These are phyloP conservation scores for Haplosporangium gracile DNA, from an alignment of 192 early-diverging fungal species.

Conservation along the genomic window DNA sequence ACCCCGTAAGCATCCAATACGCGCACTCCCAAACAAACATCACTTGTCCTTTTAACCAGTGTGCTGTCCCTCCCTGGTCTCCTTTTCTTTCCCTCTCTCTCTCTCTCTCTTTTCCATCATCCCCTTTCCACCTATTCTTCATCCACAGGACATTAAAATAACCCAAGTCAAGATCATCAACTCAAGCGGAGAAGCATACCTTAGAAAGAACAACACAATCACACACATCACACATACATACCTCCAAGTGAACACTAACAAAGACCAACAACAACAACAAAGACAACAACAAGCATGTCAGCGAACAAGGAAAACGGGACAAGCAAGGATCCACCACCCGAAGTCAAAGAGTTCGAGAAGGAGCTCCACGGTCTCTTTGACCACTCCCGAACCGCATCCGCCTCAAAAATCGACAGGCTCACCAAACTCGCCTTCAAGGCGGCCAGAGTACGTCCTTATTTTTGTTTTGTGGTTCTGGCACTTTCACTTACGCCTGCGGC, in stretches of 20 bases:
- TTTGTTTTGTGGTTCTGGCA: neutral
- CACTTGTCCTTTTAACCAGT: too few relatives aligned
- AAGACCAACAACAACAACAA: neutral
- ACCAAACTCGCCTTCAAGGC: slow-evolving; percentile 60
- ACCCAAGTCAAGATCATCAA: neutral
- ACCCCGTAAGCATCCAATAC: too few relatives aligned
- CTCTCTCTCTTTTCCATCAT: too few relatives aligned
- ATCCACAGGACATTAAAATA: neutral
- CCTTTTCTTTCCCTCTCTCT: too few relatives aligned
- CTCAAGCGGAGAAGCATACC: neutral
- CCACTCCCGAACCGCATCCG: slow-evolving; percentile 46
- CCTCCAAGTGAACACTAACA: neutral
- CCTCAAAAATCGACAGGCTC: slow-evolving; percentile 59
- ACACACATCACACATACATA: neutral
- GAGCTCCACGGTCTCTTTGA: slow-evolving; percentile 57
- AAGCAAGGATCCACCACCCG: slow-evolving; percentile 51
- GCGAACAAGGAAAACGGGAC: neutral
- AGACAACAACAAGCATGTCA: neutral
- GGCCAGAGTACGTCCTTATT: slow-evolving; percentile 39
- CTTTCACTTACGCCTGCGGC: too few relatives aligned
- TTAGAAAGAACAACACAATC: neutral
- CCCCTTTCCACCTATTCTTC: too few relatives aligned
- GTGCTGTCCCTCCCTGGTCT: too few relatives aligned
- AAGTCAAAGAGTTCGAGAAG: slow-evolving; percentile 56
- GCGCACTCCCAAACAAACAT: too few relatives aligned